Evolutionary conservation across 768 basidiomycete genomes (phyloP).

Genomic region (Chalciporus pseudorubinellus): DNA sequence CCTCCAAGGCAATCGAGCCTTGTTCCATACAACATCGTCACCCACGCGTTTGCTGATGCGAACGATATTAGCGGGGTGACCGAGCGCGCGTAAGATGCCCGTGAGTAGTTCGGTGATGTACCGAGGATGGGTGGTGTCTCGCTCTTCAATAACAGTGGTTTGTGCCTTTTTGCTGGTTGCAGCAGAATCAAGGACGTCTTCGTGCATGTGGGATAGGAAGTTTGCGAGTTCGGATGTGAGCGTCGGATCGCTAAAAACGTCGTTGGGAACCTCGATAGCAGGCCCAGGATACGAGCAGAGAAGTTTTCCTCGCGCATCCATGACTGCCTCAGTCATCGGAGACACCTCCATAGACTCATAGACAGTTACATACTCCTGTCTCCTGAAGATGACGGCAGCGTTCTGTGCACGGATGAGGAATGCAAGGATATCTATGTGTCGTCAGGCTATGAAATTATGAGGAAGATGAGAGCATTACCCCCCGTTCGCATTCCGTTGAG

Average conservation of each 20-base stretch:
- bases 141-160: constrained; percentile 3
- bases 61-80: too few relatives aligned
- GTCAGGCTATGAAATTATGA: too few relatives aligned
- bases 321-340: constrained; percentile 31
- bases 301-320: constrained; percentile 39
- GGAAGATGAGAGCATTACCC: constrained; percentile 18
- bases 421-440: constrained; percentile 34
- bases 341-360: constrained; percentile 47
- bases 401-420: constrained; percentile 46
- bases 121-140: too few relatives aligned
- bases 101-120: too few relatives aligned
- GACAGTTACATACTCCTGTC: constrained; percentile 20
- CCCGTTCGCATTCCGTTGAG: constrained; percentile 21
- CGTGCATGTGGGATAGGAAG: constrained; percentile 38
- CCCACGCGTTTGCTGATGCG: too few relatives aligned
- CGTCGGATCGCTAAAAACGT: constrained; percentile 20
- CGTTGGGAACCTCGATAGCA: constrained; percentile 29
- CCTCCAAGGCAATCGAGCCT: too few relatives aligned
- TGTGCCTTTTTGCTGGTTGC: constrained; percentile 4
- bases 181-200: too few relatives aligned
- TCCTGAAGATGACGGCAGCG: constrained; percentile 42
- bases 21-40: too few relatives aligned
- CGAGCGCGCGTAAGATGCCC: too few relatives aligned
- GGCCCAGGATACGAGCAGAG: constrained; percentile 39
- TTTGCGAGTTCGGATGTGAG: not conserved